These are phyloP conservation scores for Mycena rebaudengoi DNA, from an alignment of 768 basidiomycete species.

Conservation along the genomic window DNA sequence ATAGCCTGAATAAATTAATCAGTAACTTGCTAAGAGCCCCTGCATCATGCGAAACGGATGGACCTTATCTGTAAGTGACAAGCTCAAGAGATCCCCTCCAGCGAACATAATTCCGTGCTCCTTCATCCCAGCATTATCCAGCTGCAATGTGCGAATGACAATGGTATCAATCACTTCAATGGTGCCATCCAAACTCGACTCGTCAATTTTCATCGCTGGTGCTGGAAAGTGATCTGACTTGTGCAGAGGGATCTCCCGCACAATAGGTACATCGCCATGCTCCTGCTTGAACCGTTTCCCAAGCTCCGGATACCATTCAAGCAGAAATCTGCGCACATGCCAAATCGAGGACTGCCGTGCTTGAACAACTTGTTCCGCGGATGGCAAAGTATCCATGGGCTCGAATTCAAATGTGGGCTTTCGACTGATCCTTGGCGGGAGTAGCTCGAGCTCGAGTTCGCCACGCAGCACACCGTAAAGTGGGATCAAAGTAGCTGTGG, in stretches of 20 bases:
- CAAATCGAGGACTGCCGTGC: background rate
- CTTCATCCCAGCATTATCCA: slow-evolving; percentile 7
- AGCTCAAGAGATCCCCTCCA: slow-evolving; percentile 13
- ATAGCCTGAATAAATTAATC: slow-evolving; percentile 19
- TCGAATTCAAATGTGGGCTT: slow-evolving; percentile 9
- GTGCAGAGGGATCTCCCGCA: slow-evolving; percentile 20
- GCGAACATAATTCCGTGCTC: slow-evolving; percentile 22
- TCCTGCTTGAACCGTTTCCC: background rate
- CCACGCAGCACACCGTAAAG: too few relatives aligned
- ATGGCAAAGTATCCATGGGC: background rate
- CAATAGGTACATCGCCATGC: background rate
- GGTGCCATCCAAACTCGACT: slow-evolving; percentile 21
- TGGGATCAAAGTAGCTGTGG: slow-evolving; percentile 34
- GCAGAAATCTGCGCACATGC: background rate
- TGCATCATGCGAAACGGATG: slow-evolving; percentile 5
- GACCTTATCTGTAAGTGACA: slow-evolving; percentile 13
- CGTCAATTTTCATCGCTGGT: too few relatives aligned
- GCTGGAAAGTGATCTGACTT: slow-evolving; percentile 25
- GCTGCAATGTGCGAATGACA: background rate
- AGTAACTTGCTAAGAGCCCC: slow-evolving; percentile 2
- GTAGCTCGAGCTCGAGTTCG: slow-evolving; percentile 23
- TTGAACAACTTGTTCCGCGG: background rate
- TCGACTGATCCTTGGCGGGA: slow-evolving; percentile 13
- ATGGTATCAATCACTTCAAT: slow-evolving; percentile 17
- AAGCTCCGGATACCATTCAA: background rate